Percentiles rank a stretch among this genome's conserved stretches.
Evolutionary conservation across 306 rosid species (phyloP).

Genomic region (Vigna angularis): DNA sequence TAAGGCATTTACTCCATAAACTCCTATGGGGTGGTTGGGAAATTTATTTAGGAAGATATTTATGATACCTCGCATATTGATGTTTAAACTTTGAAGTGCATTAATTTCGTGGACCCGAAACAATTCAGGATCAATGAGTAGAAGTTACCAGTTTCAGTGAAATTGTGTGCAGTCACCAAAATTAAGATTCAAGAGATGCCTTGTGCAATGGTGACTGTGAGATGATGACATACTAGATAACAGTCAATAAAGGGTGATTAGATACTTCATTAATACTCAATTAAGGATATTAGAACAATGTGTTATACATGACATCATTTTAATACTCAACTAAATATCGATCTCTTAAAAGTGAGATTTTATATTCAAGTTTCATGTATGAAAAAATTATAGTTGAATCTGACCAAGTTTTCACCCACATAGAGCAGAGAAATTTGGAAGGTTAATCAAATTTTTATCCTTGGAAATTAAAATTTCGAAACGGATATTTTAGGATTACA

Average conservation of each 20-base stretch:
- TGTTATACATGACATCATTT: too few species aligned
- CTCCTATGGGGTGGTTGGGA: neutral
- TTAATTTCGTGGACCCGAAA: neutral
- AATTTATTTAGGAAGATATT: neutral
- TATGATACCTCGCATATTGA: neutral
- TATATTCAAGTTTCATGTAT: too few species aligned
- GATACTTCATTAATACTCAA: neutral
- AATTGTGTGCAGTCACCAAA: neutral
- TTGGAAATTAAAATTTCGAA: too few species aligned
- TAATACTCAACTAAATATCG: too few species aligned
- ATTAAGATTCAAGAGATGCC: neutral
- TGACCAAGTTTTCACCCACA: too few species aligned
- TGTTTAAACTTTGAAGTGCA: slow-evolving; percentile 5
- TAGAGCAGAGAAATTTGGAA: too few species aligned
- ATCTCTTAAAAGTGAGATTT: too few species aligned
- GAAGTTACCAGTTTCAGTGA: neutral
- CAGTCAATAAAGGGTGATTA: neutral
- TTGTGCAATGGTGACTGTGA: neutral
- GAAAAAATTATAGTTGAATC: too few species aligned
- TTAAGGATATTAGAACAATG: neutral
- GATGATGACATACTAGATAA: neutral
- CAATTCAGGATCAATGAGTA: neutral
- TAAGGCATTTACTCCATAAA: neutral
- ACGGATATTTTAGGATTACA: too few species aligned
- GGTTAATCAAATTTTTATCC: too few species aligned